Conservation (phyloP, 345 rosid species). For the Noccaea bulbosa region DNA sequence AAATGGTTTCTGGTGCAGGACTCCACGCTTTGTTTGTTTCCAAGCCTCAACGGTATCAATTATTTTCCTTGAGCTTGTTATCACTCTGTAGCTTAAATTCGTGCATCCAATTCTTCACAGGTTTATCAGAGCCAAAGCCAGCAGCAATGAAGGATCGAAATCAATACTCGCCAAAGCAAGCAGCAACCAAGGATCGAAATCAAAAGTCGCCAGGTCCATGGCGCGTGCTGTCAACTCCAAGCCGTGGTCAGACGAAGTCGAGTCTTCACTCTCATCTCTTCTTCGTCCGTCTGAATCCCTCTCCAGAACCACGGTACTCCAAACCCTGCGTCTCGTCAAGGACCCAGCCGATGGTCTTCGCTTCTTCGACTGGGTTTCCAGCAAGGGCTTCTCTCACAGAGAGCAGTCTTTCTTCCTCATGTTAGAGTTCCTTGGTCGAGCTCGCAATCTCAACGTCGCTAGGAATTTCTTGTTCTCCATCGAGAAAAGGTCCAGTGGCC, state of each 20-base stretch:
- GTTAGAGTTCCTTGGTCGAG: slow-evolving; percentile 66
- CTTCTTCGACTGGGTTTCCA: slow-evolving; percentile 67
- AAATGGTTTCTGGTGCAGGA: slow-evolving; percentile 14
- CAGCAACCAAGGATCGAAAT: slow-evolving; percentile 16
- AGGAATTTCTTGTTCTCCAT: slow-evolving; percentile 77
- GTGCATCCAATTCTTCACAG: neutral
- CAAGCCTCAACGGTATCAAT: slow-evolving; percentile 16
- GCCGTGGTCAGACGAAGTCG: slow-evolving; percentile 63
- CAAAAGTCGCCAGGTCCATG: slow-evolving; percentile 56
- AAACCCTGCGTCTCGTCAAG: slow-evolving; percentile 61
- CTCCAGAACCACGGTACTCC: slow-evolving; percentile 60
- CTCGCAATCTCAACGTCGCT: slow-evolving; percentile 67
- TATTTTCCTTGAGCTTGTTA: neutral
- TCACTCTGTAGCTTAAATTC: neutral
- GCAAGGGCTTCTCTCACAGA: slow-evolving; percentile 54
- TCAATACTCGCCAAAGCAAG: slow-evolving; percentile 47
- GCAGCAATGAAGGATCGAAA: slow-evolving; percentile 9
- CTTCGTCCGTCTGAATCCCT: slow-evolving; percentile 50
- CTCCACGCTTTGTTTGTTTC: slow-evolving; percentile 37
- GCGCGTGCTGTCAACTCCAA: slow-evolving; percentile 58
- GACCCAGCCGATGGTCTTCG: slow-evolving; percentile 58
- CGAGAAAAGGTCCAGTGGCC: slow-evolving; percentile 59
- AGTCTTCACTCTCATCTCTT: slow-evolving; percentile 59
- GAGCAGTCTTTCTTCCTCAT: slow-evolving; percentile 63
- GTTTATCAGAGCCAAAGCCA: neutral